Evolutionary conservation across 176 grass and related monocot species (phyloP), one percentile per base, ranked within the genome.

Genomic region (Otatea glauca): DNA sequence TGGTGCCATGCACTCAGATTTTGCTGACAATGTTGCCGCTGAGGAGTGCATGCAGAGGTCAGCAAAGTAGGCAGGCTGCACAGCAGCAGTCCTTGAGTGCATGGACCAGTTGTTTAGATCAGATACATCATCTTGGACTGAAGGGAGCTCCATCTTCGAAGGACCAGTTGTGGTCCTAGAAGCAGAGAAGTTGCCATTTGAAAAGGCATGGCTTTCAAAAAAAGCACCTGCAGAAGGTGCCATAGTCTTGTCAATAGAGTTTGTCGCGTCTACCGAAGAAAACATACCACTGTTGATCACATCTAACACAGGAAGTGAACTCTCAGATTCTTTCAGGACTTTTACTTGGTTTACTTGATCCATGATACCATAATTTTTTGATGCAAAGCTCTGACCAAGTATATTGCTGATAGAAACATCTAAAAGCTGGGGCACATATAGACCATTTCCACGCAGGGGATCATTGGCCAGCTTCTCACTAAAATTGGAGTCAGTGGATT

Each of bases 71-170:
- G 47, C 76, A 74, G 35, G 55, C 68, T 85, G 90, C 82, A 79
- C 64, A 9, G 77, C 72, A 69, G 73, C 54, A 76, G 70, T 80
- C 27, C 66, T 89, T 80, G 65, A 88, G 62, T 50, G 48, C 15
- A 9, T 49, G 27, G 43, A 64, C 89, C 87, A 90, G 58, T 65
- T 81, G 75, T 74, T 88, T 76, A 75, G 82, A 85, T 95, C 87
- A 72, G 83, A 90, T 87, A 87, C 87, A 21, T 76, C 71, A 95
- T 86, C 86, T 98, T 98, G 96, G 96, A 95, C 69, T 98, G 91
- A 98, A 98, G 96, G 96, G 96, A 98, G 91, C 96, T 95, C 96
- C 80, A 85, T 88, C 96, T 98, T 92, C 91, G 65, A 83, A 62
- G 88, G 53, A 83, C 84, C 81, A 88, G 21, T 81, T 78, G 20